Evolutionary conservation across 208 protist species (phyloP).

Genomic region (Crithidia acanthocephali): DNA sequence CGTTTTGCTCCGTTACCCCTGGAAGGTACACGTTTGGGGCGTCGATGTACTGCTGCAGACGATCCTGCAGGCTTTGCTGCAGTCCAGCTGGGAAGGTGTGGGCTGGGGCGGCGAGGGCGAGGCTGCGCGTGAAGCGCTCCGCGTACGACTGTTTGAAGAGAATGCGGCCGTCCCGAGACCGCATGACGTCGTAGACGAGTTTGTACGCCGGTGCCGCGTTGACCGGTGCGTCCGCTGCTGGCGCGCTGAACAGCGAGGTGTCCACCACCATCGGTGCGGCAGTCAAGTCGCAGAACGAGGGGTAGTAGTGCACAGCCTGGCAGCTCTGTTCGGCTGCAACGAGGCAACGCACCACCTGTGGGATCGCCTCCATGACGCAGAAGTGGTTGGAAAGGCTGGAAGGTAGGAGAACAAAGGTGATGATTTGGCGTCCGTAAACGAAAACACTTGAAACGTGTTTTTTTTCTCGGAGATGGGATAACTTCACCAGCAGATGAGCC

Average conservation of each 20-base stretch:
- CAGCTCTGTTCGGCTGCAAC: conserved; percentile 32
- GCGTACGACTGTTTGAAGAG: conserved; percentile 65
- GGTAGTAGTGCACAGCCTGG: conserved; percentile 30
- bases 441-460: no score
- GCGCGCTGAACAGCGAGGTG: not conserved
- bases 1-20: conserved; percentile 46
- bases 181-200: conserved; percentile 85
- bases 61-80: conserved; percentile 17
- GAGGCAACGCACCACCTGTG: conserved; percentile 26
- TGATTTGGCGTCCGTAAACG: no score
- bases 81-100: conserved; percentile 20
- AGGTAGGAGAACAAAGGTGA: no score
- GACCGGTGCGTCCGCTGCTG: not conserved
- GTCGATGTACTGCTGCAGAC: conserved; percentile 41
- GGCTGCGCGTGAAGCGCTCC: conserved; percentile 54
- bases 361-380: conserved; percentile 18
- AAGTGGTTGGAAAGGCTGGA: no score
- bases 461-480: no score
- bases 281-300: conserved; percentile 16
- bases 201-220: conserved; percentile 16
- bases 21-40: conserved; percentile 12
- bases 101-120: conserved; percentile 21
- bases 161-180: conserved; percentile 38
- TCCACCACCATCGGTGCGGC: conserved; percentile 2
- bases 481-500: no score